Conservation (phyloP, 73 alveolate species). For the Paramecium bursaria region DNA sequence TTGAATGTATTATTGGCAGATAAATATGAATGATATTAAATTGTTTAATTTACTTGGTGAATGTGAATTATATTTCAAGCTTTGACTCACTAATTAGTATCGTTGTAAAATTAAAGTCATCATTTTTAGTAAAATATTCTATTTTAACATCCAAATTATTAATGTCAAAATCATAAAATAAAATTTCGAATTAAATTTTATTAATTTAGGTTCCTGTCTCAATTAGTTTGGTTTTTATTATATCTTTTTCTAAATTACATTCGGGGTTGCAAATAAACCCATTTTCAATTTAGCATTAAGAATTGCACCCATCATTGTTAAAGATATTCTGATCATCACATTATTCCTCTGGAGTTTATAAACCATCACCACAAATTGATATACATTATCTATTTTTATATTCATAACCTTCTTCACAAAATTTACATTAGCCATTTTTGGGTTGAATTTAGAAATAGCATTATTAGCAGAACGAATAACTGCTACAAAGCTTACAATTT, state of each 20-base stretch:
- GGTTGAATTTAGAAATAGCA: background rate
- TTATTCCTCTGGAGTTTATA: slow-evolving; percentile 46
- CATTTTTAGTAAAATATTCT: slow-evolving; percentile 5
- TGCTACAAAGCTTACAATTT: background rate
- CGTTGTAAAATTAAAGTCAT: background rate
- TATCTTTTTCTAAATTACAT: background rate
- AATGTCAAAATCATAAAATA: background rate
- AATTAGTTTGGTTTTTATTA: background rate
- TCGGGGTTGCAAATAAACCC: slow-evolving; percentile 60
- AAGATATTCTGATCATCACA: slow-evolving; percentile 72
- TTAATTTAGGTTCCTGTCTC: slow-evolving; percentile 7
- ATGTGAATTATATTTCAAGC: no score
- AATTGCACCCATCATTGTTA: slow-evolving; percentile 64
- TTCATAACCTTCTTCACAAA: background rate
- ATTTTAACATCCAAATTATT: slow-evolving; percentile 18
- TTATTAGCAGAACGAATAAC: background rate
- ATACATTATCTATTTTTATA: background rate
- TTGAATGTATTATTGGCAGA: background rate
- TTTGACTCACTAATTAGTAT: no score
- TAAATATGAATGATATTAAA: no score
- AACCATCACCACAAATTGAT: slow-evolving; percentile 78
- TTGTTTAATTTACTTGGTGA: no score
- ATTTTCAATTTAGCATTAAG: slow-evolving; percentile 54
- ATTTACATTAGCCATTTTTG: slow-evolving; percentile 15
- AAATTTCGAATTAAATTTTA: background rate